These are phyloP conservation scores for Hymenoscyphus scutula DNA, from an alignment of 2,329 filamentous ascomycete genomes.

Conservation along the genomic window DNA sequence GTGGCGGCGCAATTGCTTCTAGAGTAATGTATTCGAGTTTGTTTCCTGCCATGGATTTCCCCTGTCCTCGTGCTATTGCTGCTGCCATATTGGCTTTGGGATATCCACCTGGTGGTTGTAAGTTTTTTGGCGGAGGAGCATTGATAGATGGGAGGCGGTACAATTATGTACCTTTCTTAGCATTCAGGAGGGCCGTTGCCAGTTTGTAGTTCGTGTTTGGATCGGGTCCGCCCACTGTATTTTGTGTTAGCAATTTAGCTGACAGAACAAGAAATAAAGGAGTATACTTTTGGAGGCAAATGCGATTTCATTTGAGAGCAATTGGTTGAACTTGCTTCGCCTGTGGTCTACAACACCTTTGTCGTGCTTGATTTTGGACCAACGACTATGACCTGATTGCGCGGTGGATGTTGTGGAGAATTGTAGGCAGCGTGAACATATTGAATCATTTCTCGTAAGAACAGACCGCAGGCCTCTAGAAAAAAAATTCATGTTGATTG, in stretches of 20 bases:
- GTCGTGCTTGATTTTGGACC: slow-evolving; percentile 95
- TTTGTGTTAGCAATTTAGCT: slow-evolving; percentile 17
- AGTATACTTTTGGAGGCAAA: slow-evolving; percentile 69
- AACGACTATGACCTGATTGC: slow-evolving; percentile 79
- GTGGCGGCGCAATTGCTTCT: slow-evolving; percentile 76
- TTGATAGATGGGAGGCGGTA: slow-evolving; percentile 12
- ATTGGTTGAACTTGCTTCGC: slow-evolving; percentile 69
- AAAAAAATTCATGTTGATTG: slow-evolving; percentile 28
- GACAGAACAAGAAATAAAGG: slow-evolving; percentile 15
- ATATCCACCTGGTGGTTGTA: slow-evolving; percentile 57
- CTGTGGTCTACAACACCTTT: slow-evolving; percentile 83
- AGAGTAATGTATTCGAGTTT: slow-evolving; percentile 74
- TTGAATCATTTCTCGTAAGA: slow-evolving; percentile 15
- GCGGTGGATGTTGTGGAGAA: slow-evolving; percentile 45
- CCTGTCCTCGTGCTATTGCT: slow-evolving; percentile 86
- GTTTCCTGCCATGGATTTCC: slow-evolving; percentile 70
- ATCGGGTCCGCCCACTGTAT: slow-evolving; percentile 70
- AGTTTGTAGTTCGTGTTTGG: slow-evolving; percentile 73
- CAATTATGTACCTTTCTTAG: slow-evolving; percentile 67
- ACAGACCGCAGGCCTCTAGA: slow-evolving; percentile 30
- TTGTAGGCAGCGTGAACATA: slow-evolving; percentile 30
- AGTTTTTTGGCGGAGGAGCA: slow-evolving; percentile 21
- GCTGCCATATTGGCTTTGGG: slow-evolving; percentile 82
- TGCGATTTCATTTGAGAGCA: slow-evolving; percentile 70
- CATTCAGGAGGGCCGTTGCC: slow-evolving; percentile 66